A percentile compares a stretch with the other conserved stretches of the same genome.
These are phyloP conservation scores for Andrographis paniculata DNA, from an alignment of 305 asterid genomes.

Conservation along the genomic window DNA sequence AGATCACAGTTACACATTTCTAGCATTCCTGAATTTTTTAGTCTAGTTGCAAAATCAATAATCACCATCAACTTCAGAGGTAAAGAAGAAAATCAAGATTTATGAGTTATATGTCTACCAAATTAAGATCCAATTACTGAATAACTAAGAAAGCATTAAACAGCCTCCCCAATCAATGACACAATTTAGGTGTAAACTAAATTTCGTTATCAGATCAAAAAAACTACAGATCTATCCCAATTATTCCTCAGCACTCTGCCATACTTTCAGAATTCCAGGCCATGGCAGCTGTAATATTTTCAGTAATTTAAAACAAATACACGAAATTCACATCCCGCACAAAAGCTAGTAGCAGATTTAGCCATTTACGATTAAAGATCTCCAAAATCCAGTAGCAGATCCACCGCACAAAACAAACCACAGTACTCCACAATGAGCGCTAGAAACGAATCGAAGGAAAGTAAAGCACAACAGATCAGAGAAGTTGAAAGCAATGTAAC, in stretches of 20 bases:
- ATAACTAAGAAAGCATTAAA: neutral
- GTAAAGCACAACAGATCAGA: constrained; percentile 23
- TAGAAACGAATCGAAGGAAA: neutral
- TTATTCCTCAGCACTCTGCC: constrained; percentile 2
- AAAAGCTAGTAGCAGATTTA: constrained; percentile 11
- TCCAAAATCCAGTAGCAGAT: constrained; percentile 14
- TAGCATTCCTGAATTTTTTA: neutral
- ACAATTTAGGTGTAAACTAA: constrained; percentile 10
- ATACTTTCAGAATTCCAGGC: constrained; percentile 1
- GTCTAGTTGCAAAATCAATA: neutral
- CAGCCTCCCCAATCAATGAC: constrained; percentile 3
- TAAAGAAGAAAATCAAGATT: too few species aligned
- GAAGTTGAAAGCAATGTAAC: constrained; percentile 20
- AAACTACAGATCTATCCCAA: constrained; percentile 31
- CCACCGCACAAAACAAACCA: too few species aligned
- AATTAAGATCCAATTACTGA: too few species aligned
- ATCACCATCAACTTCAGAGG: too few species aligned
- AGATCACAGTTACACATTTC: neutral
- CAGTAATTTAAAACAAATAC: neutral
- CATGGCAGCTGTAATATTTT: neutral
- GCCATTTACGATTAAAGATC: constrained; percentile 14
- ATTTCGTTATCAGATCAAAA: constrained; percentile 12
- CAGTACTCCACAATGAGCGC: too few species aligned
- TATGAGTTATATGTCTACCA: too few species aligned
- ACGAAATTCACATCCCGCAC: constrained; percentile 5